Conservation (phyloP, 495 filamentous ascomycete species). For the Venustampulla echinocandica region DNA sequence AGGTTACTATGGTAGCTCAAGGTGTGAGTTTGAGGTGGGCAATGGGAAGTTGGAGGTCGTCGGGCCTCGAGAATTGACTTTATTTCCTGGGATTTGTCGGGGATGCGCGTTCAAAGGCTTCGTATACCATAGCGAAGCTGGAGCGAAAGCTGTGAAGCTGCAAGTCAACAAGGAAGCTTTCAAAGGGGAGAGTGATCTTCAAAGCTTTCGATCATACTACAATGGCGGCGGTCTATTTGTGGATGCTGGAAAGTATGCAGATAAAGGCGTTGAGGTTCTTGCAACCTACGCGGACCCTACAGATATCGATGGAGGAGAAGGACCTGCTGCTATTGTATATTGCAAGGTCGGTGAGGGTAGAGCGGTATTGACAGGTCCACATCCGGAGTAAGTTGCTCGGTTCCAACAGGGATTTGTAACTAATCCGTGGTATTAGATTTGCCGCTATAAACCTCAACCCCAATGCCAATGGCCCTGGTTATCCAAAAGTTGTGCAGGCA, state of each 20-base stretch:
- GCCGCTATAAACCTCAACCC: constrained; percentile 67
- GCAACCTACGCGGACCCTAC: constrained; percentile 70
- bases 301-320: constrained; percentile 64
- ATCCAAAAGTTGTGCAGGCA: constrained; percentile 56
- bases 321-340: constrained; percentile 71
- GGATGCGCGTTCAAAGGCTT: constrained; percentile 88
- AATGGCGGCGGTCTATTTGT: constrained; percentile 97
- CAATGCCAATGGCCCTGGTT: constrained; percentile 52
- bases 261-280: constrained; percentile 66
- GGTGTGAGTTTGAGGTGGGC: constrained; percentile 87
- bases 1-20: constrained; percentile 75
- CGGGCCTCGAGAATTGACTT: constrained; percentile 75
- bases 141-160: constrained; percentile 65
- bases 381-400: constrained; percentile 72
- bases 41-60: constrained; percentile 75
- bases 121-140: constrained; percentile 80
- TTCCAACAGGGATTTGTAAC: not conserved
- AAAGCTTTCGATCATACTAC: constrained; percentile 70
- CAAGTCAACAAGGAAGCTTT: constrained; percentile 55
- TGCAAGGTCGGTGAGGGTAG: constrained; percentile 79
- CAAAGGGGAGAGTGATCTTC: constrained; percentile 29
- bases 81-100: constrained; percentile 80
- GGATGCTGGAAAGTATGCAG: constrained; percentile 53
- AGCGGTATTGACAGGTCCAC: constrained; percentile 76
- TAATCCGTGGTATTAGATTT: constrained; percentile 49